Evolutionary conservation across 495 filamentous ascomycete species (phyloP).

Genomic region (Xylaria bambusicola): DNA sequence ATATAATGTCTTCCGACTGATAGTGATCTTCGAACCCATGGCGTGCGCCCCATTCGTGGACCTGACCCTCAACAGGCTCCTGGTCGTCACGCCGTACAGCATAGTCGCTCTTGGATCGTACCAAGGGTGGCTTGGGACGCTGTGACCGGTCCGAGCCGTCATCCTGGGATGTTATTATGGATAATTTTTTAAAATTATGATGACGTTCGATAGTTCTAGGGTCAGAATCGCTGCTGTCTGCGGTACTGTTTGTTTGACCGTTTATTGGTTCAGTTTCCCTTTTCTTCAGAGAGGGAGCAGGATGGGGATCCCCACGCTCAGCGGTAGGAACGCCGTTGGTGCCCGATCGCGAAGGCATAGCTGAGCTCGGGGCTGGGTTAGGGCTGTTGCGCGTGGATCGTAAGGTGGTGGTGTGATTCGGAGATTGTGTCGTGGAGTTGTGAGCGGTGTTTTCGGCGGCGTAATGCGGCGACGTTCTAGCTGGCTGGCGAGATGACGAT

Average conservation of each 20-base stretch:
- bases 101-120: conserved; percentile 74
- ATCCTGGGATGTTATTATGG: conserved; percentile 23
- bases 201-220: conserved; percentile 38
- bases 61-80: conserved; percentile 41
- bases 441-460: conserved; percentile 12
- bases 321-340: conserved; percentile 20
- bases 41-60: conserved; percentile 55
- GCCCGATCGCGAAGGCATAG: conserved; percentile 29
- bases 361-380: conserved; percentile 15
- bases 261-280: conserved; percentile 20
- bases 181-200: conserved; percentile 27
- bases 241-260: conserved; percentile 27
- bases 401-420: background rate
- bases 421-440: background rate
- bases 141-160: conserved; percentile 29
- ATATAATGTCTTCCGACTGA: conserved; percentile 64
- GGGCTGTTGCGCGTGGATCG: conserved; percentile 10
- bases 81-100: conserved; percentile 50
- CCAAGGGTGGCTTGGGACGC: conserved; percentile 57
- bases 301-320: background rate
- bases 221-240: conserved; percentile 29
- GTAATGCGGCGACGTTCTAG: background rate
- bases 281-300: background rate
- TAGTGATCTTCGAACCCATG: conserved; percentile 74
- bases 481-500: background rate